Conservation (phyloP, 108 stramenopile species). For the Conticribra weissflogii region DNA sequence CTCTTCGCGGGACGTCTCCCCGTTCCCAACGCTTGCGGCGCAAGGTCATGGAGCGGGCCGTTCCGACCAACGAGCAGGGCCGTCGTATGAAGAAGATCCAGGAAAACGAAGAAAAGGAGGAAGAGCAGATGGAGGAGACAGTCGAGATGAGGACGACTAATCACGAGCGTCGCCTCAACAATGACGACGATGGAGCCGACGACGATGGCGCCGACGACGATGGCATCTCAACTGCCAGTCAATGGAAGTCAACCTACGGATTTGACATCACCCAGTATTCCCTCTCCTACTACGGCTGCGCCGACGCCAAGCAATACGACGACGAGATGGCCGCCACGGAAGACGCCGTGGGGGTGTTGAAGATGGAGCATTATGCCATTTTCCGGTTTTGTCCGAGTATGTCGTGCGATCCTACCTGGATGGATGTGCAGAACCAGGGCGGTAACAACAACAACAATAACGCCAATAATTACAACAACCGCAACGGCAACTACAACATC, state of each 20-base stretch:
- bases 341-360: slow-evolving; percentile 50
- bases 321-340: slow-evolving; percentile 46
- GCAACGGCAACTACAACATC: background rate
- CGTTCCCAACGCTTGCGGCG: background rate
- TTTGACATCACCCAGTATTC: slow-evolving; percentile 69
- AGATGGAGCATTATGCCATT: slow-evolving; percentile 72
- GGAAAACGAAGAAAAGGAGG: no score
- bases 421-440: background rate
- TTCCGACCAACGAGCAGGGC: background rate
- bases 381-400: slow-evolving; percentile 79
- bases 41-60: background rate
- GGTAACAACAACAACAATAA: background rate
- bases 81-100: background rate
- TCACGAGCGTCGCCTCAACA: background rate
- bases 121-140: no score
- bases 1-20: background rate
- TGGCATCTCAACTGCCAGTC: no score
- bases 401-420: slow-evolving; percentile 62
- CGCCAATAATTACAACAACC: background rate
- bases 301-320: slow-evolving; percentile 42
- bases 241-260: slow-evolving; percentile 12
- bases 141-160: no score
- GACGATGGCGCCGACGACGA: no score
- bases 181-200: background rate
- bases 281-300: slow-evolving; percentile 79